Evolutionary conservation across 2,329 filamentous ascomycete species (phyloP).

Genomic region (Zasmidium cellare): DNA sequence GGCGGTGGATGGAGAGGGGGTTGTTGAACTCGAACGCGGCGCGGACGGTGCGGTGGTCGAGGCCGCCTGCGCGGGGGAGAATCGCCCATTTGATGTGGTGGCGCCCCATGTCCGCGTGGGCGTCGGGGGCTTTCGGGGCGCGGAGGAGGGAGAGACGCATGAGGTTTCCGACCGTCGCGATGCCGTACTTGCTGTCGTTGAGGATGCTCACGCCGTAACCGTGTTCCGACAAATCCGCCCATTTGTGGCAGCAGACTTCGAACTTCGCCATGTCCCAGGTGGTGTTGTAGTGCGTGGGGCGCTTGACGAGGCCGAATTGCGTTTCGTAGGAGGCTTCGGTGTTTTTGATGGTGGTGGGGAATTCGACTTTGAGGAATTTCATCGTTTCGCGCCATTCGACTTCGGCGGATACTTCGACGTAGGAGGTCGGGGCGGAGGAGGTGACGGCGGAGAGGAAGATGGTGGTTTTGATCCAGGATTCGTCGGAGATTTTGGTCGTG

Average conservation of each 20-base stretch:
- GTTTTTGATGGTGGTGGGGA: slow-evolving; percentile 87
- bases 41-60: slow-evolving; percentile 73
- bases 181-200: slow-evolving; percentile 95
- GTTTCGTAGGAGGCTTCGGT: slow-evolving; percentile 95
- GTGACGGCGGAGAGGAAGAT: slow-evolving; percentile 74
- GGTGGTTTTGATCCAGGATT: slow-evolving; percentile 82
- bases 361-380: slow-evolving; percentile 98
- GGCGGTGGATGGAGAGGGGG: slow-evolving; percentile 62
- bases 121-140: slow-evolving; percentile 88
- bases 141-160: slow-evolving; percentile 88
- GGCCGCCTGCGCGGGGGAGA: slow-evolving; percentile 73
- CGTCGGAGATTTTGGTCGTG: slow-evolving; percentile 81
- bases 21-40: slow-evolving; percentile 91
- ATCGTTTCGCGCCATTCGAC: slow-evolving; percentile 98
- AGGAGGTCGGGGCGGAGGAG: slow-evolving; percentile 60
- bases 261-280: slow-evolving; percentile 98
- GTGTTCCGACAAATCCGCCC: slow-evolving; percentile 84
- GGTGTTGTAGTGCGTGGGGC: slow-evolving; percentile 98
- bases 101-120: slow-evolving; percentile 82
- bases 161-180: slow-evolving; percentile 81
- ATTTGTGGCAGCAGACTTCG: slow-evolving; percentile 94
- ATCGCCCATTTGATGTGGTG: slow-evolving; percentile 90
- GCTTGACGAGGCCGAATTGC: slow-evolving; percentile 82
- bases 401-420: slow-evolving; percentile 76
- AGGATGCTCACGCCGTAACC: slow-evolving; percentile 89